Conservation (phyloP, 345 rosid species). For the Stellera chamaejasme region DNA sequence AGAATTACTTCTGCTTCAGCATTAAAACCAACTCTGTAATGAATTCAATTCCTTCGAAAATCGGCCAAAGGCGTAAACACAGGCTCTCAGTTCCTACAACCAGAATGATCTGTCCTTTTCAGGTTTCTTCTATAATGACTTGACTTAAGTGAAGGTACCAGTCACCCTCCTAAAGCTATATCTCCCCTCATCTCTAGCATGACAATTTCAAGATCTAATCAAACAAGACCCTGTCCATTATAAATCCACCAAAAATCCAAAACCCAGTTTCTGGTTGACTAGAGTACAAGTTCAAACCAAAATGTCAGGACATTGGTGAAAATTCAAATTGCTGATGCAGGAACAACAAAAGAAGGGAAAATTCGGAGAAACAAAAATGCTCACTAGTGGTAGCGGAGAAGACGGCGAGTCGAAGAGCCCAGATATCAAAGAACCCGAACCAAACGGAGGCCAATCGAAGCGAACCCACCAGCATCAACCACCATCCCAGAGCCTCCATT, state of each 20-base stretch:
- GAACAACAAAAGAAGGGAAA: not conserved
- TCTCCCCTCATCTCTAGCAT: not conserved
- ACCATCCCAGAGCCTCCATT: constrained; percentile 86
- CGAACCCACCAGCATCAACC: constrained; percentile 83
- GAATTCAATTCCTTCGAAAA: too few species aligned
- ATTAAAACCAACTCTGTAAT: too few species aligned
- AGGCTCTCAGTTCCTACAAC: too few species aligned
- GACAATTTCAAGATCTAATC: constrained; percentile 8
- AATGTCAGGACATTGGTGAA: too few species aligned
- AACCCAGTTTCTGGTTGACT: not conserved
- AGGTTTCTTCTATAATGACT: not conserved
- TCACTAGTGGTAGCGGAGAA: constrained; percentile 71
- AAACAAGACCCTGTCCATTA: too few species aligned
- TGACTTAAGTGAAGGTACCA: not conserved
- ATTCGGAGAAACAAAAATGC: constrained; percentile 4
- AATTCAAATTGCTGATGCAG: too few species aligned
- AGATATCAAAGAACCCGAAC: constrained; percentile 91
- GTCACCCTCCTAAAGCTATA: constrained; percentile 2
- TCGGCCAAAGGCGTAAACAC: too few species aligned
- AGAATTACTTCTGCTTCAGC: too few species aligned
- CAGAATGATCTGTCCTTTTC: constrained; percentile 6
- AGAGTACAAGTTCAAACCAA: too few species aligned
- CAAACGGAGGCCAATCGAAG: constrained; percentile 85
- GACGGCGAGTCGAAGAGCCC: constrained; percentile 90
- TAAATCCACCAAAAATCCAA: not conserved